Base-by-base conservation (phyloP, 768 basidiomycete genomes). In the Boletellus ananas region DNA sequence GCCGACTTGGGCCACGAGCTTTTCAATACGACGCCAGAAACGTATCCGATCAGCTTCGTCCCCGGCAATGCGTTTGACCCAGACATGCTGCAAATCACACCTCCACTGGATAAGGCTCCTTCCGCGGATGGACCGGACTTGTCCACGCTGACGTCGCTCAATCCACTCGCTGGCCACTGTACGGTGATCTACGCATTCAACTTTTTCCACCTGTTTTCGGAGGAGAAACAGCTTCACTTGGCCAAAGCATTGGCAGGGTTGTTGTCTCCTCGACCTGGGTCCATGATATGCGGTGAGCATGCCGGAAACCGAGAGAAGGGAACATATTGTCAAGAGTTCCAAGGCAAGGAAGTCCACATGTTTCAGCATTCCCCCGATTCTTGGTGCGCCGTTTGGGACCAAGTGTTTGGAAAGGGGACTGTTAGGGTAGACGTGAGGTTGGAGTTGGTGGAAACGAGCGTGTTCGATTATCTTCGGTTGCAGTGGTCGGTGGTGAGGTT, bases 1-100 rank as follows among this genome's bases (percentile, higher is more conserved):
- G 80, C 79, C 76, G 69, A 78, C 2, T 63, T 77, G 7, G 83
- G 83, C 1, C 83, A 86, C 49, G 72, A 77, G 27, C 70, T 87
- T 16, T 88, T 85, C 71, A 76, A 64, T 36, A 74, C 78, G 2
- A 79, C 76, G 0, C 73, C 76, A 0, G 72, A 72, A 36, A 69
- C 74, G 0, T 85, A 81, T 58, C 79, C 81, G 0, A 35, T 14
- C 73, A 62, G 64, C 0, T 84, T 86, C 60, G 49, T 87, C 21
- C 57, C 71, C 1, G 85, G 84, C 1, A 77, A 87, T 50, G 71
- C 66, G 0, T 76, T 87, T 34, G 74, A 83, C 48, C 62, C 74
- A 12, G 47, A 58, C 0, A 64, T 78, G 23, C 70, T 85, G 20
- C 50, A 50, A 10, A 67, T 72, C 6, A 59, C 61, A 0, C 59